Conservation (phyloP, 1,139 yeast genomes). For the Geotrichum carabidarum region DNA sequence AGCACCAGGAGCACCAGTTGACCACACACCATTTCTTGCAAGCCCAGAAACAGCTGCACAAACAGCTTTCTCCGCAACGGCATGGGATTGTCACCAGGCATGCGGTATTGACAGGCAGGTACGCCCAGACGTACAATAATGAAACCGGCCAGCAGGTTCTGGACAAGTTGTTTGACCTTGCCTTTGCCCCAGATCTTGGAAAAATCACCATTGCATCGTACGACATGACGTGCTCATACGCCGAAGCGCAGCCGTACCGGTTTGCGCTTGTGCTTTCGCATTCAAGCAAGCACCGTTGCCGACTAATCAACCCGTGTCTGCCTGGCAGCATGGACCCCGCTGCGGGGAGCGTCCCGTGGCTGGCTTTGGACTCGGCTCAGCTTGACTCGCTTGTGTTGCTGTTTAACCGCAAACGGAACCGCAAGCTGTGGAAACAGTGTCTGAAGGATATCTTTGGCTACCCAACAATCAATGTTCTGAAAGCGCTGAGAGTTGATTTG, state of each 20-base stretch:
- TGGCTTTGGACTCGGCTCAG: neutral
- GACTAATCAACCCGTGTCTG: neutral
- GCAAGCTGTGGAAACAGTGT: slow-evolving; percentile 18
- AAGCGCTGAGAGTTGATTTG: neutral
- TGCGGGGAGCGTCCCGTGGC: slow-evolving; percentile 13
- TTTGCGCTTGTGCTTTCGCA: slow-evolving; percentile 14
- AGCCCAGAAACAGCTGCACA: slow-evolving; percentile 14
- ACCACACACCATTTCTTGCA: slow-evolving; percentile 6
- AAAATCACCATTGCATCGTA: slow-evolving; percentile 12
- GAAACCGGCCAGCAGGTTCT: neutral
- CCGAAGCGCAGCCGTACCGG: slow-evolving; percentile 10
- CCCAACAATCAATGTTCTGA: neutral
- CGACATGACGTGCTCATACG: slow-evolving; percentile 14
- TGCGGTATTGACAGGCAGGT: slow-evolving; percentile 12
- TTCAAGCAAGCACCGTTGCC: neutral
- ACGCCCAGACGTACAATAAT: slow-evolving; percentile 1
- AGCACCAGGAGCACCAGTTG: neutral
- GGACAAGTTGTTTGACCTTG: slow-evolving; percentile 5
- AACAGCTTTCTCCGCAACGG: slow-evolving; percentile 11
- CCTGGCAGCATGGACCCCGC: neutral
- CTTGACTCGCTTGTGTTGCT: slow-evolving; percentile 16
- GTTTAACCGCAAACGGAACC: slow-evolving; percentile 14
- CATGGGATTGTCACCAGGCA: slow-evolving; percentile 6
- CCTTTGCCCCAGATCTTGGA: neutral
- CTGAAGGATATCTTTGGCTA: slow-evolving; percentile 13